A percentile compares a stretch with the other conserved stretches of the same genome.
Conservation (phyloP, 2,329 filamentous ascomycete genomes). For the Lecanicillium sp. region DNA sequence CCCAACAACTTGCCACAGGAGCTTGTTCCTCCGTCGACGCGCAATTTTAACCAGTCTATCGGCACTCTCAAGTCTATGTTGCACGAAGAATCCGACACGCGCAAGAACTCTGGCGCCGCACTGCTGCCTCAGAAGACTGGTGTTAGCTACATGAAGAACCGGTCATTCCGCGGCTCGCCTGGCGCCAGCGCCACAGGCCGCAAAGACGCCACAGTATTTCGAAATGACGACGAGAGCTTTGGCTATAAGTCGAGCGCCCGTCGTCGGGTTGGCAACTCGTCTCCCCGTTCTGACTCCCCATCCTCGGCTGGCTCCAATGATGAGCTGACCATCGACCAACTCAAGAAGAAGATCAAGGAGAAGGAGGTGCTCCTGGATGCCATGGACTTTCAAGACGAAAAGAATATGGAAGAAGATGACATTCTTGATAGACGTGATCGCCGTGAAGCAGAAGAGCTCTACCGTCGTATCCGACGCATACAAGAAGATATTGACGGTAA, state of each 20-base stretch:
- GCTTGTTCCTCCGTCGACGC: constrained; percentile 86
- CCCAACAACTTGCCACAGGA: constrained; percentile 83
- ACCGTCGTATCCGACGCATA: constrained; percentile 80
- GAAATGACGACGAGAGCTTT: constrained; percentile 89
- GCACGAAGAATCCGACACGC: constrained; percentile 77
- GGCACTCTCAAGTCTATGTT: constrained; percentile 87
- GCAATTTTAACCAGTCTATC: constrained; percentile 88
- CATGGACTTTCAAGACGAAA: constrained; percentile 93
- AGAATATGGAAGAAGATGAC: constrained; percentile 82
- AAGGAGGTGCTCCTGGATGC: constrained; percentile 92
- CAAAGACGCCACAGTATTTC: constrained; percentile 94
- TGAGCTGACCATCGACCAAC: constrained; percentile 76
- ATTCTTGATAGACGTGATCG: constrained; percentile 83
- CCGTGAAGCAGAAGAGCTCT: constrained; percentile 87
- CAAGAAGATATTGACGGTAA: constrained; percentile 94
- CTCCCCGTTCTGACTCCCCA: constrained; percentile 73
- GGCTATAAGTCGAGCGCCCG: constrained; percentile 92
- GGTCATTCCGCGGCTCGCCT: constrained; percentile 70
- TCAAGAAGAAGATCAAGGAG: constrained; percentile 87
- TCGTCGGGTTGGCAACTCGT: constrained; percentile 70
- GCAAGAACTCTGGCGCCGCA: constrained; percentile 83
- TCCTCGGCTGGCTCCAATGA: constrained; percentile 64
- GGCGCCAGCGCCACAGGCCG: constrained; percentile 52
- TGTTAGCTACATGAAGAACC: constrained; percentile 95
- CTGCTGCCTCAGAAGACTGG: constrained; percentile 91